Base-by-base conservation (phyloP, 1,284 basidiomycete genomes). In the Trichosporon sp. region DNA sequence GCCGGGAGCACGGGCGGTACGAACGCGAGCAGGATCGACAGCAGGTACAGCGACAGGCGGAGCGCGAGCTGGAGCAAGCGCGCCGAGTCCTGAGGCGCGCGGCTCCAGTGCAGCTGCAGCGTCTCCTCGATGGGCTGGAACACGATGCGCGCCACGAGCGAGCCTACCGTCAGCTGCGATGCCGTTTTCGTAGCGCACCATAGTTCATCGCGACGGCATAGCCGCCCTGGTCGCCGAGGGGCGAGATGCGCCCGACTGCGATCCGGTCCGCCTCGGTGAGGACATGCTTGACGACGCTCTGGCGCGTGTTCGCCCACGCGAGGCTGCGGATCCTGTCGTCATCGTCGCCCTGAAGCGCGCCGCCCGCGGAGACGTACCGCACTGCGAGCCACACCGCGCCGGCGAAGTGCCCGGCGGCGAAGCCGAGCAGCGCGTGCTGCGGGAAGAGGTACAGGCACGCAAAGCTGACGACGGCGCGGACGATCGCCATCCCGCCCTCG, bases 201-300 rank as follows among this genome's bases (percentile, higher is more conserved):
- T 98, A 98, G 82, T 97, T 97, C 58, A 91, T 90, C 12, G 95
- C 95, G 11, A 98, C 86, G 0, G 95, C 95, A 80, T 97, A 98
- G 2, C 93, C 95, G 11, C 92, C 95, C 82, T 97, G 94, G 79
- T 95, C 91, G 65, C 89, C 86, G 56, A 95, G 83, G 12, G 91
- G 89, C 69, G 92, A 92, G 72, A 93, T 89, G 75, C 87, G 88
- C 0, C 92, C 92, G 27, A 98, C 86, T 1, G 95, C 87, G 62
- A 99, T 85, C 76, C 97, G 94, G 82, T 99, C 97, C 11, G 92
- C 94, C 80, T 99, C 97, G 0, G 95, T 98, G 32, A 99, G 85
- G 72, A 96, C 87, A 78, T 99, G 95, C 80, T 99, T 99, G 75
- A 98, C 86, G 2, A 97, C 75, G 1, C 79, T 78, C 65, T 82